Evolutionary conservation across 345 rosid genomes (phyloP).

Genomic region (Cardamine chenopodiifolia): DNA sequence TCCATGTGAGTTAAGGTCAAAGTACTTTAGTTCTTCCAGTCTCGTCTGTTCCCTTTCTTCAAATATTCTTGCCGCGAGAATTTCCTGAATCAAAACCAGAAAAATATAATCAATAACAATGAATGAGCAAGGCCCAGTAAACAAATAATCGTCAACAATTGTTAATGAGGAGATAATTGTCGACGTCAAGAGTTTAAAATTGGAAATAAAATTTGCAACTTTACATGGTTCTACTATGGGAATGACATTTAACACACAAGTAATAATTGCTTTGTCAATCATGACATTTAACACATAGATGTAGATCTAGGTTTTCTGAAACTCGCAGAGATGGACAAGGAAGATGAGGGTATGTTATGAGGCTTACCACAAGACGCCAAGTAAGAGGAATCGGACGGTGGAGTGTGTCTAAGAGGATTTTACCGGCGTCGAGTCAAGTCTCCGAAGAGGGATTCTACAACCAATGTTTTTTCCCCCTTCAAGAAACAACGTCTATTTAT

Average conservation of each 20-base stretch:
- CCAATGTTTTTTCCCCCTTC: background rate
- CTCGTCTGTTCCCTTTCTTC: slow-evolving; percentile 78
- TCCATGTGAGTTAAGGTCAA: background rate
- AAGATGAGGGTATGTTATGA: background rate
- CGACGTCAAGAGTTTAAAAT: too few species aligned
- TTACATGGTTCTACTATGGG: background rate
- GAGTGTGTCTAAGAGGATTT: background rate
- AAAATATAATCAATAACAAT: slow-evolving; percentile 16
- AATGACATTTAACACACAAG: too few species aligned
- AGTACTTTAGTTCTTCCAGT: slow-evolving; percentile 77
- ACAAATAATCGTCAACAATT: too few species aligned
- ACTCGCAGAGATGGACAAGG: slow-evolving; percentile 1
- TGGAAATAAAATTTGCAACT: background rate
- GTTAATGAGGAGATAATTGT: too few species aligned
- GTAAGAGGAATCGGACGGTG: slow-evolving; percentile 3
- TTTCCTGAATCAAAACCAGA: slow-evolving; percentile 49
- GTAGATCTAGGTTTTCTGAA: slow-evolving; percentile 7
- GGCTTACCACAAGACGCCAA: background rate
- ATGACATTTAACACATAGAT: background rate
- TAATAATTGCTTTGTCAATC: too few species aligned
- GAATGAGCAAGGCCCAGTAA: too few species aligned
- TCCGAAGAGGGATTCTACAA: background rate
- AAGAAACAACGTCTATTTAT: background rate
- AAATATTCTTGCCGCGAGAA: slow-evolving; percentile 74
- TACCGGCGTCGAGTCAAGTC: slow-evolving; percentile 12